A percentile compares a stretch with the other conserved stretches of the same genome.
phyloP scores from a whole-genome alignment of 2,329 filamentous ascomycete species.

The Xylariales sp. region DNA sequence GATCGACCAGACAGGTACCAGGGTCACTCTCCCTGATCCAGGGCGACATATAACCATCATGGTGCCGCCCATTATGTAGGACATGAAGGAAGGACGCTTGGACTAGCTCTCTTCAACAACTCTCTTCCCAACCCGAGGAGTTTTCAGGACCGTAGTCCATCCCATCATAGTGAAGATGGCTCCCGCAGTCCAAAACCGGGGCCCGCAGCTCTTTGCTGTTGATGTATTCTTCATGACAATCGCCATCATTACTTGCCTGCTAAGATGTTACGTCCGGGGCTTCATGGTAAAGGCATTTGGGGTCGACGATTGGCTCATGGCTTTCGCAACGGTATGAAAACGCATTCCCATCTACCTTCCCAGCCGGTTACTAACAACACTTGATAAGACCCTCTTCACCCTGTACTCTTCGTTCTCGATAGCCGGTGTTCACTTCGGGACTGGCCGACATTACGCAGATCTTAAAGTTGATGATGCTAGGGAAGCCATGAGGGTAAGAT shows the following conservation, averaged over 20 bases:
- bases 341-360: too few species aligned
- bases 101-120: too few species aligned
- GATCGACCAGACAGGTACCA: too few species aligned
- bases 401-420: conserved; percentile 8
- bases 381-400: not conserved
- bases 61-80: too few species aligned
- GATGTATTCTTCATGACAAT: conserved; percentile 10
- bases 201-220: conserved; percentile 10
- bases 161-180: too few species aligned
- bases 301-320: conserved; percentile 10
- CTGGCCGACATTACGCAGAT: conserved; percentile 8
- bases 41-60: too few species aligned
- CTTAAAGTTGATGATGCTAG: not conserved
- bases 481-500: conserved; percentile 10
- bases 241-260: conserved; percentile 7
- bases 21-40: too few species aligned
- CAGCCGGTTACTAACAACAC: not conserved
- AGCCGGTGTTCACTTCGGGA: conserved; percentile 10
- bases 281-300: conserved; percentile 11
- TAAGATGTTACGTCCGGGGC: conserved; percentile 11
- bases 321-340: conserved; percentile 6
- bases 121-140: too few species aligned
- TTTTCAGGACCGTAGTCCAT: too few species aligned
- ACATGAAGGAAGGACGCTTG: too few species aligned
- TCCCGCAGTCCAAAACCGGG: conserved; percentile 8